These are phyloP conservation scores for Diplotaxis tenuifolia DNA, from an alignment of 345 rosid species.

Conservation along the genomic window DNA sequence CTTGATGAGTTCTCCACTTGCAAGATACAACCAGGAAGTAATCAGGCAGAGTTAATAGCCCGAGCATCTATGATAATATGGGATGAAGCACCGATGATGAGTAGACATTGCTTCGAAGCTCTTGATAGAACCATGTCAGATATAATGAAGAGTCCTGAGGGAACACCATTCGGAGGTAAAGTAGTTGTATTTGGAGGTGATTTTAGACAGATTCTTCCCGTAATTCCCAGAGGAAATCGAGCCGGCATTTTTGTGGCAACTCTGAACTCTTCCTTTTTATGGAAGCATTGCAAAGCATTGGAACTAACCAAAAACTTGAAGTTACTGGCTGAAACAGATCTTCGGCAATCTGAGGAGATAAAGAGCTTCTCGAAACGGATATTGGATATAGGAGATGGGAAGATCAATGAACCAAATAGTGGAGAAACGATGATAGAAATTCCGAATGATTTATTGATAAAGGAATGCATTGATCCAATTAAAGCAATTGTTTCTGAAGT, in stretches of 20 bases:
- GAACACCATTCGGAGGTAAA: background rate
- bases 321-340: background rate
- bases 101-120: background rate
- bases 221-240: background rate
- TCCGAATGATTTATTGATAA: background rate
- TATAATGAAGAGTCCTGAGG: background rate
- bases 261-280: background rate
- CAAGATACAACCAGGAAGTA: too few relatives aligned
- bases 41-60: too few relatives aligned
- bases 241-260: background rate
- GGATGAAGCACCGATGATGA: background rate
- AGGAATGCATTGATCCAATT: background rate
- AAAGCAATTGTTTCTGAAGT: background rate
- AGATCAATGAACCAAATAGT: background rate
- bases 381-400: background rate
- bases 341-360: fast-evolving
- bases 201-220: background rate
- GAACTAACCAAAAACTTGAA: background rate
- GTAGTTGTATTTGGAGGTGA: background rate
- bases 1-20: too few relatives aligned
- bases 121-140: background rate
- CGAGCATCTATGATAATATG: background rate
- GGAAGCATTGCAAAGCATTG: background rate
- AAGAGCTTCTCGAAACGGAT: background rate
- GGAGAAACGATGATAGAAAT: background rate